These are phyloP conservation scores for Camelina neglecta DNA, from an alignment of 345 rosid genomes.

Conservation along the genomic window DNA sequence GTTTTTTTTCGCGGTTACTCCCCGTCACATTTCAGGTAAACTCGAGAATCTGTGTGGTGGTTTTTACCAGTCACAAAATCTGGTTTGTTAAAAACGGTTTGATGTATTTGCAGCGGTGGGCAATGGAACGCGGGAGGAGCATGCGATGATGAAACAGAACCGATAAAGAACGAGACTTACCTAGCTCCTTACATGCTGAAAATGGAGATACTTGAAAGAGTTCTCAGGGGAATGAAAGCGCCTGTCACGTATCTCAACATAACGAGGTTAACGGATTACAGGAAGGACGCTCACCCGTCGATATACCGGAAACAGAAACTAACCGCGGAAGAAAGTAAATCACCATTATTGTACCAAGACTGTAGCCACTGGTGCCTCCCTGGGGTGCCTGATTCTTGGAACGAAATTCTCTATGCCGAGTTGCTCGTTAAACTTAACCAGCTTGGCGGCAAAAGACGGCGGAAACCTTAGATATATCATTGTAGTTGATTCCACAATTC, in stretches of 20 bases:
- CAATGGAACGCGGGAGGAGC: slow-evolving; percentile 99
- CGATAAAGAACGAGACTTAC: slow-evolving; percentile 79
- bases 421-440: slow-evolving; percentile 59
- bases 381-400: slow-evolving; percentile 95
- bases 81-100: neutral
- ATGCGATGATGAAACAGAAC: slow-evolving; percentile 81
- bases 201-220: slow-evolving; percentile 82
- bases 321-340: slow-evolving; percentile 52
- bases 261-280: slow-evolving; percentile 79
- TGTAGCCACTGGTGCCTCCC: slow-evolving; percentile 99
- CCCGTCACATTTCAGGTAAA: slow-evolving; percentile 90
- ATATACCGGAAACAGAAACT: slow-evolving; percentile 68
- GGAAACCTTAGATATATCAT: slow-evolving; percentile 23
- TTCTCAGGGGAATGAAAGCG: slow-evolving; percentile 74
- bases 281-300: slow-evolving; percentile 96
- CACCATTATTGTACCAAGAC: slow-evolving; percentile 73
- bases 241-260: slow-evolving; percentile 83
- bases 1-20: slow-evolving; percentile 96
- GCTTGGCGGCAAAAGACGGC: slow-evolving; percentile 16
- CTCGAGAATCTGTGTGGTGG: neutral
- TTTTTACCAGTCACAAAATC: neutral
- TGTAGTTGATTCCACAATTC: slow-evolving; percentile 12
- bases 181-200: slow-evolving; percentile 68
- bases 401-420: slow-evolving; percentile 82
- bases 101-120: slow-evolving; percentile 69